phyloP scores from a whole-genome alignment of 2,329 filamentous ascomycete genomes.

The Stachybotrys chartarum region DNA sequence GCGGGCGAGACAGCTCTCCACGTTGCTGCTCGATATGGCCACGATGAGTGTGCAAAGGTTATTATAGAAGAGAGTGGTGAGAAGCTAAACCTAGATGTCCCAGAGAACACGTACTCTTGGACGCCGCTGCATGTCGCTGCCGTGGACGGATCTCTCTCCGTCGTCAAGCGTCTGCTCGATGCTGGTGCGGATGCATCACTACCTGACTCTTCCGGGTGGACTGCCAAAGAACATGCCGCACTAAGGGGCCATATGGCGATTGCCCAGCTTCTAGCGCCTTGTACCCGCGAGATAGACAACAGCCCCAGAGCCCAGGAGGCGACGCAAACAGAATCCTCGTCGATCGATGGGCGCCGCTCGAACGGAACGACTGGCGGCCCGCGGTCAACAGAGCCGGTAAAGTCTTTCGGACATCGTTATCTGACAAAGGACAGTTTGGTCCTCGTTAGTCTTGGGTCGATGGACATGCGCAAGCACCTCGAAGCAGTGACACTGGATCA shows the following conservation, averaged over 20 bases:
- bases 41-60: slow-evolving; percentile 70
- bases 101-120: slow-evolving; percentile 84
- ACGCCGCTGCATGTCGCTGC: slow-evolving; percentile 90
- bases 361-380: slow-evolving; percentile 38
- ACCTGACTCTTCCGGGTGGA: slow-evolving; percentile 86
- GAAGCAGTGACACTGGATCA: slow-evolving; percentile 80
- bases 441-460: slow-evolving; percentile 85
- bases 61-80: slow-evolving; percentile 63
- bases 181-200: slow-evolving; percentile 70
- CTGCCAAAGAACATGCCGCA: slow-evolving; percentile 85
- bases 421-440: slow-evolving; percentile 84
- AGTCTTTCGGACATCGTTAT: slow-evolving; percentile 94
- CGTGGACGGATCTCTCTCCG: slow-evolving; percentile 73
- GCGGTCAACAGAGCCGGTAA: slow-evolving; percentile 68
- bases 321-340: slow-evolving; percentile 30
- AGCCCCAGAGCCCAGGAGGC: slow-evolving; percentile 10
- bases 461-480: slow-evolving; percentile 81
- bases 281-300: slow-evolving; percentile 28
- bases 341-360: slow-evolving; percentile 53
- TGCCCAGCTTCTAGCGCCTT: slow-evolving; percentile 57
- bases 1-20: slow-evolving; percentile 89
- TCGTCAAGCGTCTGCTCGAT: slow-evolving; percentile 71
- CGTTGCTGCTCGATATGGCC: slow-evolving; percentile 82
- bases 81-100: slow-evolving; percentile 67
- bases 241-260: slow-evolving; percentile 82